Percentiles rank a stretch among this genome's conserved stretches.
phyloP scores from a whole-genome alignment of 2,329 filamentous ascomycete species.

The Penicillium frequentans region DNA sequence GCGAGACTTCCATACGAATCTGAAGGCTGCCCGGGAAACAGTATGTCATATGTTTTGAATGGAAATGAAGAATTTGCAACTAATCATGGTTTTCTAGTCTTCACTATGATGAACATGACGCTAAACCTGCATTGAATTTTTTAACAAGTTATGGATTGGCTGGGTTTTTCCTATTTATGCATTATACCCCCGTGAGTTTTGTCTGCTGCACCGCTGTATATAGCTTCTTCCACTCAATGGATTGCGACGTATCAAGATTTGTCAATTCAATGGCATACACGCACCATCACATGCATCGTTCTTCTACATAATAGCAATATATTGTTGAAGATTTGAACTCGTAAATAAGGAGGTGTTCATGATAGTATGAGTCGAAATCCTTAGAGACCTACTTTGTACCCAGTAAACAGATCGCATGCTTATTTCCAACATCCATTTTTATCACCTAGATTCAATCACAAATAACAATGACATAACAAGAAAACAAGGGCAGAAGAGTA shows the following conservation, averaged over 20 bases:
- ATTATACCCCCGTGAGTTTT: neutral
- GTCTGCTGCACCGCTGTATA: neutral
- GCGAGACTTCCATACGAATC: conserved; percentile 62
- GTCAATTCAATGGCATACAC: neutral
- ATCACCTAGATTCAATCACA: conserved; percentile 29
- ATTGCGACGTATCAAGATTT: neutral
- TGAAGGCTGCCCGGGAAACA: conserved; percentile 60
- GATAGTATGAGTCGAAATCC: no score
- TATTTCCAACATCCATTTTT: conserved; percentile 20
- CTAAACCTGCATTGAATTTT: neutral
- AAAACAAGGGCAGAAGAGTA: conserved; percentile 13
- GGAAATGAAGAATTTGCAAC: neutral
- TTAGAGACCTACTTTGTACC: no score
- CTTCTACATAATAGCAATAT: no score
- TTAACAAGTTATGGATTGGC: neutral
- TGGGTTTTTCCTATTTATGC: neutral
- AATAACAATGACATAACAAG: conserved; percentile 4
- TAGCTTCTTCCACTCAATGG: neutral
- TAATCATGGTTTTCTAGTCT: conserved; percentile 6
- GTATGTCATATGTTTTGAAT: conserved; percentile 22
- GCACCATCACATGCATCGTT: no score
- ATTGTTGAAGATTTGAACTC: no score
- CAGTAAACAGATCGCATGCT: neutral
- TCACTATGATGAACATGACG: conserved; percentile 6
- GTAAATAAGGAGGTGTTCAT: no score